A percentile compares a stretch with the other conserved stretches of the same genome.
phyloP scores from a whole-genome alignment of 345 rosid species.

The Boechera divaricarpa region DNA sequence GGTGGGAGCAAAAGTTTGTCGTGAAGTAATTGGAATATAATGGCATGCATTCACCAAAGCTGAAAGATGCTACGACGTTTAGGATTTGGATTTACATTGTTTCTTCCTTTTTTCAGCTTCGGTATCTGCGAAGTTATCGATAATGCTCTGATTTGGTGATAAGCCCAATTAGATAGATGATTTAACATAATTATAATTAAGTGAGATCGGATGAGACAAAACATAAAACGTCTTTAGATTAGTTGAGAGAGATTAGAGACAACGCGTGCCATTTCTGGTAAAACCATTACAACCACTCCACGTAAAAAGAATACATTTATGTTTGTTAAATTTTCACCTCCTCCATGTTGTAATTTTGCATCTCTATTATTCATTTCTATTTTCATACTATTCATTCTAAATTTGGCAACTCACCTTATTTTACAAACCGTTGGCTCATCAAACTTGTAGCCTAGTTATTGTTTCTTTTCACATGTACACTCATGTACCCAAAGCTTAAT shows the following conservation, averaged over 20 bases:
- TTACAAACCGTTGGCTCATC: background rate
- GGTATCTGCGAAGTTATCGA: slow-evolving; percentile 40
- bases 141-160: slow-evolving; percentile 38
- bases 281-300: slow-evolving; percentile 48
- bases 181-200: slow-evolving; percentile 29
- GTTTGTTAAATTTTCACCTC: slow-evolving; percentile 5
- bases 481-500: background rate
- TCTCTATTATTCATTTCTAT: background rate
- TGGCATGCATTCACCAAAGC: slow-evolving; percentile 79
- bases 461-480: background rate
- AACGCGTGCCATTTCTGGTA: slow-evolving; percentile 43
- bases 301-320: slow-evolving; percentile 33
- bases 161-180: slow-evolving; percentile 34
- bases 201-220: slow-evolving; percentile 43
- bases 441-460: background rate
- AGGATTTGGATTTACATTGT: slow-evolving; percentile 46
- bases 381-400: slow-evolving; percentile 3
- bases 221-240: slow-evolving; percentile 43
- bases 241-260: slow-evolving; percentile 46
- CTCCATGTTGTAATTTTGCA: slow-evolving; percentile 18
- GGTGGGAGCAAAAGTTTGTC: slow-evolving; percentile 60
- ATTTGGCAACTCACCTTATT: slow-evolving; percentile 6
- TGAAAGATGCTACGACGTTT: slow-evolving; percentile 56
- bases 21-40: slow-evolving; percentile 58
- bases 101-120: slow-evolving; percentile 33